Base-by-base conservation (phyloP, 2,329 filamentous ascomycete genomes). In the Diaporthe velutina region DNA sequence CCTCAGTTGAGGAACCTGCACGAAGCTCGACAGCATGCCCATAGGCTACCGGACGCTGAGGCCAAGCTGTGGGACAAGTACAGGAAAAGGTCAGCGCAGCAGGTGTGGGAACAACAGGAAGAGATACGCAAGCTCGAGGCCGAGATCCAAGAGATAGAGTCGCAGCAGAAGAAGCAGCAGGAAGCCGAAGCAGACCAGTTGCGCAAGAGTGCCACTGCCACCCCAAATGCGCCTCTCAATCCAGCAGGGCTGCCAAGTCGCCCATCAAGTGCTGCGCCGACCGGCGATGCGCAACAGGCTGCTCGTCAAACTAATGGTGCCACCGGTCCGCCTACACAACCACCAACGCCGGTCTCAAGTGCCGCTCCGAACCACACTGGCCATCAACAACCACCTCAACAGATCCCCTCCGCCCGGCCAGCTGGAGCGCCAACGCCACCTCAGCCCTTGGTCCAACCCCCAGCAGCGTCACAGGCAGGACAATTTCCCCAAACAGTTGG, bases 11-110 rank as follows among this genome's bases (percentile, higher is more conserved):
- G 92, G 17, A 91, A 90, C 1, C 85, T 95, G 38, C 88, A 90
- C 77, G 93, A 96, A 77, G 91, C 91, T 5, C 87, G 89, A 72
- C 88, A 92, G 77, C 91, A 95, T 82, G 83, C 89, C 38, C 90
- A 93, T 67, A 91, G 93, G 77, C 87, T 97, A 2, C 93, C 94
- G 1, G 85, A 88, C 38, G 85, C 98, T 58, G 90, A 97, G 64
- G 88, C 93, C 74, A 91, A 93, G 77, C 87, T 98, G 1, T 97
- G 97, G 81, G 88, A 90, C 17, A 89, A 90, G 76, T 98, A 97
- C 82, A 90, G 92, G 77, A 90, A 93, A 60, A 86, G 92, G 57
- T 87, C 93, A 66, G 88, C 95, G n/a, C 86, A 87, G 73, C 89
- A 93, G 79, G 94, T 98, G 75, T 88, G 90, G 74, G 90, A 93